phyloP scores from a whole-genome alignment of 345 rosid genomes.

The Brassica nigra region DNA sequence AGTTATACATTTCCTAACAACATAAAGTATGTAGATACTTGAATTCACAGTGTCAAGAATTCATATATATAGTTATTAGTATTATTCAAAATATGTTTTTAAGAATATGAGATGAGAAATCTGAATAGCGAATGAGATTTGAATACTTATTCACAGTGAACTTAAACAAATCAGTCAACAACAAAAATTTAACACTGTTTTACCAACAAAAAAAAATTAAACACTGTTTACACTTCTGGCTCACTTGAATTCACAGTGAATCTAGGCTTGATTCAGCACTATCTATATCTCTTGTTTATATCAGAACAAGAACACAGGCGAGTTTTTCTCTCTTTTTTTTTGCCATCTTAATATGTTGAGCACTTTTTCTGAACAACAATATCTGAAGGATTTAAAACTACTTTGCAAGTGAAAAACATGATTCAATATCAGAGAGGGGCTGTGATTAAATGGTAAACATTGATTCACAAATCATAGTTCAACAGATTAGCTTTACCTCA shows the following conservation, averaged over 20 bases:
- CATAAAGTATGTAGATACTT: neutral
- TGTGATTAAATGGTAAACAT: neutral
- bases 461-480: slow-evolving; percentile 26
- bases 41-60: neutral
- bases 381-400: neutral
- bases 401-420: neutral
- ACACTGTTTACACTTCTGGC: neutral
- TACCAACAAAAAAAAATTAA: too few species aligned
- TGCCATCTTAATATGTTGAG: neutral
- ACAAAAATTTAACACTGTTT: neutral
- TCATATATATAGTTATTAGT: neutral
- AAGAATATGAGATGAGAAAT: neutral
- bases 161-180: neutral
- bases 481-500: slow-evolving; percentile 17
- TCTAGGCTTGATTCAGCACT: neutral
- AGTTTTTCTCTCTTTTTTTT: neutral
- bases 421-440: neutral
- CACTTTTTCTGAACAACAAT: neutral
- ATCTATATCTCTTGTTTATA: neutral
- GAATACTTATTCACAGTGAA: neutral
- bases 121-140: neutral
- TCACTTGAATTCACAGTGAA: neutral
- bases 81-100: neutral
- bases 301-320: neutral
- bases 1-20: neutral